Conservation (phyloP, 768 basidiomycete species). For the Rhizopogon salebrosus region DNA sequence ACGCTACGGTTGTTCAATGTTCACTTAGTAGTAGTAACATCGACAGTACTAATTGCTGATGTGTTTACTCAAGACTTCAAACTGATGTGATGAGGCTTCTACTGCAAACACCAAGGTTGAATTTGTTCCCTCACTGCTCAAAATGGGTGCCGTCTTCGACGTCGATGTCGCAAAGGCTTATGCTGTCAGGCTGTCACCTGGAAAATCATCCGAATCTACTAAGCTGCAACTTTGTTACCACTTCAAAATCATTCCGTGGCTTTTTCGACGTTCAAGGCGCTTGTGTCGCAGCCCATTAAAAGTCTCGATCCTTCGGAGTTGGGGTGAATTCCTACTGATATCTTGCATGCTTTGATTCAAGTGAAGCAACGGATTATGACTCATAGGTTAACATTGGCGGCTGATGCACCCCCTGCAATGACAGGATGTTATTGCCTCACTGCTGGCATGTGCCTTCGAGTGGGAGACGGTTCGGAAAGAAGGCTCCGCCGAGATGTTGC, state of each 20-base stretch:
- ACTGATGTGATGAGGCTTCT: background rate
- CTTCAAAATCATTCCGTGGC: background rate
- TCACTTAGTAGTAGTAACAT: rapidly evolving
- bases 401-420: background rate
- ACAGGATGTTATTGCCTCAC: background rate
- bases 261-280: background rate
- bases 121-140: background rate
- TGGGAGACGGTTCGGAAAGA: background rate
- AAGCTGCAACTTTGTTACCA: background rate
- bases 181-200: background rate
- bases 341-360: background rate
- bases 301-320: background rate
- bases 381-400: background rate
- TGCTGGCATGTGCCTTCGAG: background rate
- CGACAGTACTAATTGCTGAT: background rate
- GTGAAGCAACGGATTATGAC: background rate
- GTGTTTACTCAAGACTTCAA: background rate
- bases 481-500: background rate
- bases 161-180: background rate
- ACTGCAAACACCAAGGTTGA: background rate
- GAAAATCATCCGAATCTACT: background rate
- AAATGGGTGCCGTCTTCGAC: background rate
- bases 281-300: background rate
- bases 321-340: background rate
- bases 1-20: background rate